Conservation (phyloP, 148 eudicot genomes). For the Gaultheria prostrata region DNA sequence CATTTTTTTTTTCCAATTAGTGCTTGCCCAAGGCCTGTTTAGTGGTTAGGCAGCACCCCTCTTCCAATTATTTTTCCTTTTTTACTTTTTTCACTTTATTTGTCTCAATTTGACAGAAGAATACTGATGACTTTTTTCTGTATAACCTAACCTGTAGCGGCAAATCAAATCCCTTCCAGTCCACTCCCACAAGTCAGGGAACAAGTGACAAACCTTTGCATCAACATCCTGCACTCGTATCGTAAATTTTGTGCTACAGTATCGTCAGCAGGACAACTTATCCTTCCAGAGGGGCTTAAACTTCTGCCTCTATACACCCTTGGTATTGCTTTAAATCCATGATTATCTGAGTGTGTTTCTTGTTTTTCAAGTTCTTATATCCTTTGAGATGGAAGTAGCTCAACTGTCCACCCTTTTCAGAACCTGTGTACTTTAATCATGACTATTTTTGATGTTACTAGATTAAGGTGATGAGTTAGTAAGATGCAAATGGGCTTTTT, state of each 20-base stretch:
- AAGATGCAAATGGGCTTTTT: neutral
- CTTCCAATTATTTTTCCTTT: neutral
- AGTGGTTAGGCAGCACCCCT: neutral
- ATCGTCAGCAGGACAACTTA: conserved; percentile 88
- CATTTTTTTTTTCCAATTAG: neutral
- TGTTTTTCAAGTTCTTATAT: neutral
- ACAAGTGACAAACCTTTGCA: conserved; percentile 76
- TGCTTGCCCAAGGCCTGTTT: neutral
- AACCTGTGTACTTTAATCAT: neutral
- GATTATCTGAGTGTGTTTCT: neutral
- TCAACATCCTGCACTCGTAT: conserved; percentile 75
- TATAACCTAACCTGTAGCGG: conserved; percentile 48
- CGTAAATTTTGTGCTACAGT: conserved; percentile 93
- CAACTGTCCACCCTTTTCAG: neutral
- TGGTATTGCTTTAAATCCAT: conserved; percentile 40
- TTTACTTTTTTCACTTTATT: neutral
- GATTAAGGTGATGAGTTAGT: neutral
- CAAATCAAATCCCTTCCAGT: conserved; percentile 60
- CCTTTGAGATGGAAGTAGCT: neutral
- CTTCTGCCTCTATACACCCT: conserved; percentile 86
- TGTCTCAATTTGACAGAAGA: neutral
- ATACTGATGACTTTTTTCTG: conserved; percentile 19
- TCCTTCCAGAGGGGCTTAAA: conserved; percentile 97
- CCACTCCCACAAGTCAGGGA: conserved; percentile 83
- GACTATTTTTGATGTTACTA: neutral